These are phyloP conservation scores for Leishmania arabica DNA, from an alignment of 208 protist species.

Conservation along the genomic window DNA sequence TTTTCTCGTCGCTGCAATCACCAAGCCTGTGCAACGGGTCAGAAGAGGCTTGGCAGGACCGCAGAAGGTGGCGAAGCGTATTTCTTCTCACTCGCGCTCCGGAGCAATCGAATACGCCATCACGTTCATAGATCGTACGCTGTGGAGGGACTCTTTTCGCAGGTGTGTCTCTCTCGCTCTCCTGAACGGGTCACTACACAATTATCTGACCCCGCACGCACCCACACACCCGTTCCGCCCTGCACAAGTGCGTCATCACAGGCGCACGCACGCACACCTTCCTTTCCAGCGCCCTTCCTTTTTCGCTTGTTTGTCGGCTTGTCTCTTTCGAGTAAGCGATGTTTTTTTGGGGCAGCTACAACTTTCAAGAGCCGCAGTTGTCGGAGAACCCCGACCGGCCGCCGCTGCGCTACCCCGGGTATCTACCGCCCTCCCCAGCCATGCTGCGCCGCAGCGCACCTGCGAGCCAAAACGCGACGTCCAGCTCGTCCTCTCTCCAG, in stretches of 20 bases:
- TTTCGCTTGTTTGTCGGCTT: not conserved
- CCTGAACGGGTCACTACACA: not conserved
- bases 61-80: not conserved
- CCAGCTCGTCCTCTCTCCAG: constrained; percentile 11
- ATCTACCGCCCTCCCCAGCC: constrained; percentile 59
- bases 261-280: not conserved
- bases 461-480: not conserved
- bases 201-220: not conserved
- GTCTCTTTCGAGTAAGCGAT: constrained; percentile 21
- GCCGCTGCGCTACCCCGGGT: constrained; percentile 64
- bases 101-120: not conserved
- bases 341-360: constrained; percentile 91
- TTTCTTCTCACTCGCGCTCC: not conserved
- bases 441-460: constrained; percentile 20
- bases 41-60: not conserved
- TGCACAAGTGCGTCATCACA: not conserved
- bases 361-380: constrained; percentile 64
- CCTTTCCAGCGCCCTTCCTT: not conserved
- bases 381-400: constrained; percentile 44
- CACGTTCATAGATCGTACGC: not conserved
- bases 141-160: not conserved
- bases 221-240: not conserved
- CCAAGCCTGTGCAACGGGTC: not conserved
- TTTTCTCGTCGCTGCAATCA: not conserved
- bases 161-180: not conserved